Conservation (phyloP, 805 yeast species). For the Jamesozyma lodderae region DNA sequence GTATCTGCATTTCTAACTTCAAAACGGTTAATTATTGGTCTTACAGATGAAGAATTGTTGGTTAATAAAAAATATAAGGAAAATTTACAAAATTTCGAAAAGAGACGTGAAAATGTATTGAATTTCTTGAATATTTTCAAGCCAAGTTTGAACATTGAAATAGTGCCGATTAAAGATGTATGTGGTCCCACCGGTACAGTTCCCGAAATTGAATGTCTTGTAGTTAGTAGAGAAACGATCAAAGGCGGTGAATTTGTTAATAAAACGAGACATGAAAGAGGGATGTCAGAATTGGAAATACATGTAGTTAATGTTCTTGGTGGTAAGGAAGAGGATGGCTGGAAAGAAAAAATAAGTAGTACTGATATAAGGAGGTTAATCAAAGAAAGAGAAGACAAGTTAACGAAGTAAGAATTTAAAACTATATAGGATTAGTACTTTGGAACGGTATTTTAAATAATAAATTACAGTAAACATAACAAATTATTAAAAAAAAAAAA, state of each 20-base stretch:
- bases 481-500: no score
- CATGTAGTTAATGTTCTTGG: slow-evolving; percentile 60
- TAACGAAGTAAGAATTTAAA: no score
- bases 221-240: slow-evolving; percentile 72
- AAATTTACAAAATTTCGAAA: slow-evolving; percentile 48
- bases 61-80: slow-evolving; percentile 67
- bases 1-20: slow-evolving; percentile 56
- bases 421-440: no score
- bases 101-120: slow-evolving; percentile 40
- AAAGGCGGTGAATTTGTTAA: slow-evolving; percentile 72
- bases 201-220: slow-evolving; percentile 64
- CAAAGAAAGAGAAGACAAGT: no score
- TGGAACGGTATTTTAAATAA: no score
- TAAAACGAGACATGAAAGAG: slow-evolving; percentile 46
- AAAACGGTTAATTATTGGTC: slow-evolving; percentile 59
- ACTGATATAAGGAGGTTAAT: slow-evolving; percentile 54
- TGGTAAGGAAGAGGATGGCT: slow-evolving; percentile 44
- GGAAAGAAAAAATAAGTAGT: slow-evolving; percentile 74
- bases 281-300: slow-evolving; percentile 43
- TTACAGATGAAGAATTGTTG: slow-evolving; percentile 69
- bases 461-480: no score
- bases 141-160: slow-evolving; percentile 40
- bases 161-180: slow-evolving; percentile 65
- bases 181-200: slow-evolving; percentile 90
- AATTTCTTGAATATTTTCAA: slow-evolving; percentile 41